Base-by-base conservation (phyloP, 352 stramenopile species). In the Globisporangium middletonii region DNA sequence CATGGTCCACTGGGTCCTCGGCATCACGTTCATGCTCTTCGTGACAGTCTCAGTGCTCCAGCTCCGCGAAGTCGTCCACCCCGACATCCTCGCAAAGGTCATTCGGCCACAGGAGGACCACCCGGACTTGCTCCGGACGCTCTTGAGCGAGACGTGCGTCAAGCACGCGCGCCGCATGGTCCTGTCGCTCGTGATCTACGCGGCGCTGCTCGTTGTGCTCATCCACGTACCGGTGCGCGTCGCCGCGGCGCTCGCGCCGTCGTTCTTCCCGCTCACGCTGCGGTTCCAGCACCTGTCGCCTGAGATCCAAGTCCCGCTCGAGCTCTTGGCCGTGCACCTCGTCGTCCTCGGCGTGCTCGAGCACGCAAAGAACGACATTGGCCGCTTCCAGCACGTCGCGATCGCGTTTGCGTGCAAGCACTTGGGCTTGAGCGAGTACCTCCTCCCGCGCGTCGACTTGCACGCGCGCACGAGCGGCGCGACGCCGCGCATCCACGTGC, bases 1-100 rank as follows among this genome's bases (percentile, higher is more conserved):
- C 28, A 88, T 99, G 58, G 69, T 98, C 26, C 95, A 98, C 65
- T 99, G 97, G 97, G 95, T 99, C 7, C 75, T 96, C 33, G 96
- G 95, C 30, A 99, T 99, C 58, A 98, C 89, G 4, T 98, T 98
- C 62, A 99, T 99, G 96, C 80, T 99, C 12, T 91, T 98, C 47
- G 94, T 98, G 42, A 99, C 96, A 0, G 95, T 99, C 2, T 97
- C 92, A 15, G 88, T 98, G 15, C 72, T 98, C 13, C 93, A 98
- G 68, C 71, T 98, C 37, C 85, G 95, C 23, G 95, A 99, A 73
- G 93, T 98, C 35, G 74, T 94, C 16, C 95, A 99, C 59, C 95
- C 95, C 9, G 93, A 98, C 62, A 83, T 97, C 12, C 53, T 97
- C 16, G 82, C 84, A 33, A 92, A 89, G 57, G 69, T 87, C 15